Conservation (phyloP, 768 basidiomycete species). For the Crassisporium funariophilum region DNA sequence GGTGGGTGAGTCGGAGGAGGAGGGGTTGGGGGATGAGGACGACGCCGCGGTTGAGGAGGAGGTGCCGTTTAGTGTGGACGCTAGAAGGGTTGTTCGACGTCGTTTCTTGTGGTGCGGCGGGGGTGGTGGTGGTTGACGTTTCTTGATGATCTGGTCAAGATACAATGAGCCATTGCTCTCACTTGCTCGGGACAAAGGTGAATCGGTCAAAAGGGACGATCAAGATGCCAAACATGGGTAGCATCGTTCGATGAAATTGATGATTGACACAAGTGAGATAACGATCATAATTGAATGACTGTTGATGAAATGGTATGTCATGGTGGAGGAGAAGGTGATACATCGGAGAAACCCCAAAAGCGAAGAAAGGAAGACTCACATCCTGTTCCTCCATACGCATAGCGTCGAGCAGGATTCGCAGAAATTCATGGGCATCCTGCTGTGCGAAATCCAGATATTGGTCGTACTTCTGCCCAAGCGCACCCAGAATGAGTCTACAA, state of each 20-base stretch:
- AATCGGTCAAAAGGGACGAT: no score
- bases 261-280: neutral
- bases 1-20: constrained; percentile 11
- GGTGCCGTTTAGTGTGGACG: constrained; percentile 6
- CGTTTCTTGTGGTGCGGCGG: constrained; percentile 34
- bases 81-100: constrained; percentile 35
- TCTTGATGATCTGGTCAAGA: constrained; percentile 90
- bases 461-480: constrained; percentile 83
- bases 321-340: constrained; percentile 2
- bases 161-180: no score
- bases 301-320: neutral
- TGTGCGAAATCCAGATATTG: constrained; percentile 95
- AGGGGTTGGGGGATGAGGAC: constrained; percentile 11
- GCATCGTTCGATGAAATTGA: neutral
- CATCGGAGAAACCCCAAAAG: constrained; percentile 6
- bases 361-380: constrained; percentile 42
- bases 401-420: constrained; percentile 86
- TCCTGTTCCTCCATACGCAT: constrained; percentile 96
- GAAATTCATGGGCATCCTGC: constrained; percentile 94
- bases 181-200: no score
- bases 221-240: neutral
- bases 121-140: constrained; percentile 53
- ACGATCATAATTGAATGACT: no score
- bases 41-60: constrained; percentile 8
- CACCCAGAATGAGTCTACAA: constrained; percentile 59